A percentile compares a stretch with the other conserved stretches of the same genome.
Conservation (phyloP, 2,329 filamentous ascomycete genomes). For the Scolecobasidium constrictum region DNA sequence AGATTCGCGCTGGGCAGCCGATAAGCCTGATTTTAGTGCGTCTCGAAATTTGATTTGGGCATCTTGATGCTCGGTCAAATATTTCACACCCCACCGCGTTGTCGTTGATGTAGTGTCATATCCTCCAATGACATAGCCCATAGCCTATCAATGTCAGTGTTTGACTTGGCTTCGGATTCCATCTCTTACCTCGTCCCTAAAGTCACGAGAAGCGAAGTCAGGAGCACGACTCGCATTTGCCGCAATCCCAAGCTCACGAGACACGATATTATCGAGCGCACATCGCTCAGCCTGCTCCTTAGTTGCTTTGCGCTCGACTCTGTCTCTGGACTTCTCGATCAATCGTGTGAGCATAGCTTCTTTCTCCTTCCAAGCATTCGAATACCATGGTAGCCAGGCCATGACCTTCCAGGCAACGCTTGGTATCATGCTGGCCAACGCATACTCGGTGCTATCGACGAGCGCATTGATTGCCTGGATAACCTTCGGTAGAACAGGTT, state of each 20-base stretch:
- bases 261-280: slow-evolving; percentile 26
- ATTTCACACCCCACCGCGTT: slow-evolving; percentile 30
- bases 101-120: slow-evolving; percentile 36
- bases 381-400: slow-evolving; percentile 7
- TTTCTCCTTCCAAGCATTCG: slow-evolving; percentile 14
- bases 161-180: slow-evolving; percentile 4
- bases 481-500: slow-evolving; percentile 13
- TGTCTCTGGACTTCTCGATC: slow-evolving; percentile 22
- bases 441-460: slow-evolving; percentile 13
- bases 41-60: slow-evolving; percentile 26
- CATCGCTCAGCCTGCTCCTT: slow-evolving; percentile 20
- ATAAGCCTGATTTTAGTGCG: slow-evolving; percentile 19
- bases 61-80: slow-evolving; percentile 22
- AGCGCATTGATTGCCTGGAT: slow-evolving; percentile 16
- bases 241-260: background rate
- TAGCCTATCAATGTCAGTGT: slow-evolving; percentile 17
- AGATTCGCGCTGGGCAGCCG: slow-evolving; percentile 12
- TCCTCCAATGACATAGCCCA: slow-evolving; percentile 28
- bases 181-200: slow-evolving; percentile 20
- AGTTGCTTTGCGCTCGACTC: slow-evolving; percentile 13
- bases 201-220: slow-evolving; percentile 15
- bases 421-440: slow-evolving; percentile 15
- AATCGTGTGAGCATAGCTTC: slow-evolving; percentile 22
- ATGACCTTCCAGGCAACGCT: slow-evolving; percentile 16
- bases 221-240: slow-evolving; percentile 8